Conservation (phyloP, 805 yeast species). For the Sugiyamaella americana region DNA sequence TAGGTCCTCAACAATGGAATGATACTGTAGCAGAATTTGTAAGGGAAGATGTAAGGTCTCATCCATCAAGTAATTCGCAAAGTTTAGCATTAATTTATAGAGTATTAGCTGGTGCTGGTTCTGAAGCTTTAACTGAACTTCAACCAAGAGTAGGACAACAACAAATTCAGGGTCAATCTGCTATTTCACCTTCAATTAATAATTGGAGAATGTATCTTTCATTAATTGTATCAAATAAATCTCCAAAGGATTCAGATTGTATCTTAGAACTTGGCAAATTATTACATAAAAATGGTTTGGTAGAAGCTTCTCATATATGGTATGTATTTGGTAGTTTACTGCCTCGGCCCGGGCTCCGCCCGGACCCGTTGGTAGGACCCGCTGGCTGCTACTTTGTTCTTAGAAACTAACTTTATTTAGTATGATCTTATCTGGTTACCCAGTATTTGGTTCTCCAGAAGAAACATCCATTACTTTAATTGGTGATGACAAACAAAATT, state of each 20-base stretch:
- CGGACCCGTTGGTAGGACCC: too few species aligned
- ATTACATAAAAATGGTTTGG: conserved; percentile 34
- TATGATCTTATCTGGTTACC: conserved; percentile 27
- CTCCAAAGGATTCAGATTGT: conserved; percentile 27
- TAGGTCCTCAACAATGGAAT: conserved; percentile 57
- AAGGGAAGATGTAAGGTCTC: conserved; percentile 39
- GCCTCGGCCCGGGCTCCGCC: neutral
- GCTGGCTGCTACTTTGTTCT: too few species aligned
- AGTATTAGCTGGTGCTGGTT: conserved; percentile 56
- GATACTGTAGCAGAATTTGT: conserved; percentile 54
- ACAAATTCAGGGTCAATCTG: conserved; percentile 10
- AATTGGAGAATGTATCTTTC: conserved; percentile 32
- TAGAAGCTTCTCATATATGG: conserved; percentile 38
- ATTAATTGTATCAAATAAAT: conserved; percentile 27
- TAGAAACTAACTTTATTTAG: conserved; percentile 4
- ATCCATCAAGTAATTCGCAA: conserved; percentile 33
- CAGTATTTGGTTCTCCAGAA: conserved; percentile 27
- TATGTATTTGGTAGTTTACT: conserved; percentile 10
- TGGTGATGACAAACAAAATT: conserved; percentile 26
- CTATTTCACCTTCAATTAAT: conserved; percentile 11
- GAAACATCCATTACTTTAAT: conserved; percentile 22
- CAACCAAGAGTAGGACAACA: conserved; percentile 27
- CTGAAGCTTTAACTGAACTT: conserved; percentile 47
- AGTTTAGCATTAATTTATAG: conserved; percentile 54
- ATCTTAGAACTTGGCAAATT: conserved; percentile 34